Evolutionary conservation across 1,284 basidiomycete species (phyloP).

Genomic region (Tremellales sp.): DNA sequence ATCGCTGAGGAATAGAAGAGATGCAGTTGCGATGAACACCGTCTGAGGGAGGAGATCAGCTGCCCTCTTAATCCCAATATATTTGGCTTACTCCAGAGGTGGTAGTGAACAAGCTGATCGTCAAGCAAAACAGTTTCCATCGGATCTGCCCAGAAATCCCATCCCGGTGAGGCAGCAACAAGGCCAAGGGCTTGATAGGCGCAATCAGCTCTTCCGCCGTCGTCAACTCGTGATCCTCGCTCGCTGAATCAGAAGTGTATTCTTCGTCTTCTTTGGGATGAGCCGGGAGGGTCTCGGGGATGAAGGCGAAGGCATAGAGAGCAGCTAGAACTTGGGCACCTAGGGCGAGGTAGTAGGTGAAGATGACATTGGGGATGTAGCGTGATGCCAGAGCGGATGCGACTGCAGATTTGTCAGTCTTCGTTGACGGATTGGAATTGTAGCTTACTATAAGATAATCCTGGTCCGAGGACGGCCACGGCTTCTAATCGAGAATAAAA

Average conservation of each 20-base stretch:
- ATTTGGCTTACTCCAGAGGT: conserved; percentile 24
- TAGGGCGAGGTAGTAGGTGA: conserved; percentile 34
- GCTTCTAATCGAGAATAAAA: conserved; percentile 34
- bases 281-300: conserved; percentile 25
- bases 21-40: conserved; percentile 36
- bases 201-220: conserved; percentile 18
- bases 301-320: conserved; percentile 21
- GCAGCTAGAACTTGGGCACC: conserved; percentile 25
- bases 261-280: conserved; percentile 5
- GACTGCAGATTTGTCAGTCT: conserved; percentile 11
- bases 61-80: neutral
- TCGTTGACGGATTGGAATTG: neutral
- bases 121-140: conserved; percentile 29
- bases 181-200: conserved; percentile 29
- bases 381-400: conserved; percentile 30
- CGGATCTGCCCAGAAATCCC: conserved; percentile 15
- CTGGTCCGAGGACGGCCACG: conserved; percentile 30
- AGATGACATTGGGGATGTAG: conserved; percentile 23
- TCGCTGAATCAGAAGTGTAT: conserved; percentile 8
- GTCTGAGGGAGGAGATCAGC: conserved; percentile 14
- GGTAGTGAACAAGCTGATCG: conserved; percentile 27
- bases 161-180: conserved; percentile 27
- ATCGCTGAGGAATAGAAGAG: conserved; percentile 32
- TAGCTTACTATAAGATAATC: conserved; percentile 26
- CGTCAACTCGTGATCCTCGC: conserved; percentile 5